These are phyloP conservation scores for Funneliformis geosporum DNA, from an alignment of 192 early-diverging fungal species.

Conservation along the genomic window DNA sequence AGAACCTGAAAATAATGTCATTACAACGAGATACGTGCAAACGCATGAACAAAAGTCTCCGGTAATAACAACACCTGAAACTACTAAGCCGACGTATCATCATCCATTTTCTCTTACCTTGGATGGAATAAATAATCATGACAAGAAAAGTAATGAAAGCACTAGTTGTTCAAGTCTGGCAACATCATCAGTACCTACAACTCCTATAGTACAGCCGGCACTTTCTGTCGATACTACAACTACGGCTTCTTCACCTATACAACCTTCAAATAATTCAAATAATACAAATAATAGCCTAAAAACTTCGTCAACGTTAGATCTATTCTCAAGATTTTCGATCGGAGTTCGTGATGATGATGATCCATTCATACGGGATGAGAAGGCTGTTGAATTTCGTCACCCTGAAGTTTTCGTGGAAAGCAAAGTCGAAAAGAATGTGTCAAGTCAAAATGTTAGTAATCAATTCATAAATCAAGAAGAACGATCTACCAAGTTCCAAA, in stretches of 20 bases:
- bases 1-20: not conserved
- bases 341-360: constrained; percentile 14
- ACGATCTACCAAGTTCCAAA: not conserved
- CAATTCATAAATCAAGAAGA: not conserved
- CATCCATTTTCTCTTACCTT: not conserved
- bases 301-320: not conserved
- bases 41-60: not conserved
- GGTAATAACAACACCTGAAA: not conserved
- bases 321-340: constrained; percentile 18
- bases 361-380: constrained; percentile 18
- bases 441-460: not conserved
- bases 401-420: constrained; percentile 6
- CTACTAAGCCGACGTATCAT: not conserved
- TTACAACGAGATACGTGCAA: not conserved
- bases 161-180: not conserved
- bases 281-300: not conserved
- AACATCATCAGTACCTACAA: not conserved
- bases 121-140: not conserved
- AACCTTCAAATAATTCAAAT: not conserved
- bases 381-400: not conserved
- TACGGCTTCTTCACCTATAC: not conserved
- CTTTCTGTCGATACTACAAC: not conserved
- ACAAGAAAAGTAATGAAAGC: not conserved
- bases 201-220: not conserved
- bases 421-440: not conserved